Evolutionary conservation across 768 basidiomycete genomes (phyloP), one percentile per base, ranked within the genome.

Genomic region (Psilocybe cyanescens): DNA sequence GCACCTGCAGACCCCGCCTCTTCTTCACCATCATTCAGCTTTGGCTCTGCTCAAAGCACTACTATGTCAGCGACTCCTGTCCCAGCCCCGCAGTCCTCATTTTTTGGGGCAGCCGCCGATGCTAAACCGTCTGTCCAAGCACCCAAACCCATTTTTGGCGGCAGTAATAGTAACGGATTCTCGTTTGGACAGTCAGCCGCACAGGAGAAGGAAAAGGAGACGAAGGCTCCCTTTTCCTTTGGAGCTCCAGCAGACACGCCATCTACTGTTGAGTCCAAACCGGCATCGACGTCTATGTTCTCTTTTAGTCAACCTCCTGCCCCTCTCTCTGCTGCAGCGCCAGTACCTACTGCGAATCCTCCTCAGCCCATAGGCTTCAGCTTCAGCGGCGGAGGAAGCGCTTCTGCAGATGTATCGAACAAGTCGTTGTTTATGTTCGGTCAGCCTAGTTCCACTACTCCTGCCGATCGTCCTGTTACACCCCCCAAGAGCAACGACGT

Each of bases 401-500:
- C 75, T 24, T 71, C 80, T 45, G 71, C 79, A n/a, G 79, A 82
- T 62, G 76, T 76, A 8, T 76, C 83, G 5, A 79, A 70, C 56
- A 86, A 86, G 65, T 70, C 82, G 60, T 71, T 82, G 9, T 89
- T 90, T 62, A 45, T 76, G 12, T 90, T 91, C 60, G 86, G 85
- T 35, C 63, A 75, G 33, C 59, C 80, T 11, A 65, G 66, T 33
- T 57, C 68, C 12, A 65, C 75, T 9, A 54, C 76, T 28, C 66
- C 75, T 1, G 71, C 76, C 11, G 72, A 78, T 29, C 78, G 87
- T 19, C 80, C 89, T n/a, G 74, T 78, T 4, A 91, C 90, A 0
- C 89, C 90, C 8, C 91, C 91, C 3, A 81, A 77, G 68, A 85
- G 79, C 59, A 77, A 79, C 35, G 88, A 87, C 48, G 82, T 87